Evolutionary conservation across 2,329 filamentous ascomycete genomes (phyloP).

Genomic region (Periconia macrospinosa): DNA sequence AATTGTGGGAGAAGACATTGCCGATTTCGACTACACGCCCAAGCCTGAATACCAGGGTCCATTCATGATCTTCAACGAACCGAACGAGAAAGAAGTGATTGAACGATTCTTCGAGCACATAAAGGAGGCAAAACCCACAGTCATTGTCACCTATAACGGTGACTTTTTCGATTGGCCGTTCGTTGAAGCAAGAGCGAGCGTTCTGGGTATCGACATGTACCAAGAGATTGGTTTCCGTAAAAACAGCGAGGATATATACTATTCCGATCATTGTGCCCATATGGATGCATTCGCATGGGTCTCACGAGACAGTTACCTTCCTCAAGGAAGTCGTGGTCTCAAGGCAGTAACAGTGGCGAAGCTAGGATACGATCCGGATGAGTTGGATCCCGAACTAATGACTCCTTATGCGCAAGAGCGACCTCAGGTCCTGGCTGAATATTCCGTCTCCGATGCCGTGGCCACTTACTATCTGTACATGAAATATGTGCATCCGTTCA

Average conservation of each 20-base stretch:
- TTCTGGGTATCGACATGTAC: slow-evolving; percentile 99
- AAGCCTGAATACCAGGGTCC: slow-evolving; percentile 93
- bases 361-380: slow-evolving; percentile 96
- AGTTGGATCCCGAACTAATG: slow-evolving; percentile 97
- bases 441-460: slow-evolving; percentile 98
- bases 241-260: slow-evolving; percentile 93
- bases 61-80: slow-evolving; percentile 98
- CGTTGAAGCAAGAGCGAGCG: slow-evolving; percentile 87
- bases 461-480: slow-evolving; percentile 99
- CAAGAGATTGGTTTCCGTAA: slow-evolving; percentile 96
- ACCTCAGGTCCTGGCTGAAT: slow-evolving; percentile 92
- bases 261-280: slow-evolving; percentile 93
- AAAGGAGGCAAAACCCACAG: slow-evolving; percentile 90
- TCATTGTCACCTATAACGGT: slow-evolving; percentile 99
- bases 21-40: slow-evolving; percentile 97
- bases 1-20: slow-evolving; percentile 95
- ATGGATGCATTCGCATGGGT: slow-evolving; percentile 99
- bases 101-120: slow-evolving; percentile 95
- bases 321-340: slow-evolving; percentile 93
- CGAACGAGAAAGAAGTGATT: slow-evolving; percentile 82
- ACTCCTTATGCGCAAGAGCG: slow-evolving; percentile 82
- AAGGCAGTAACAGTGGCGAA: slow-evolving; percentile 98
- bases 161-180: slow-evolving; percentile 99
- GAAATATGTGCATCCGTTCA: slow-evolving; percentile 99
- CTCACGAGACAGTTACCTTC: slow-evolving; percentile 95